phyloP scores from a whole-genome alignment of 306 rosid species.

The Quercus glauca region DNA sequence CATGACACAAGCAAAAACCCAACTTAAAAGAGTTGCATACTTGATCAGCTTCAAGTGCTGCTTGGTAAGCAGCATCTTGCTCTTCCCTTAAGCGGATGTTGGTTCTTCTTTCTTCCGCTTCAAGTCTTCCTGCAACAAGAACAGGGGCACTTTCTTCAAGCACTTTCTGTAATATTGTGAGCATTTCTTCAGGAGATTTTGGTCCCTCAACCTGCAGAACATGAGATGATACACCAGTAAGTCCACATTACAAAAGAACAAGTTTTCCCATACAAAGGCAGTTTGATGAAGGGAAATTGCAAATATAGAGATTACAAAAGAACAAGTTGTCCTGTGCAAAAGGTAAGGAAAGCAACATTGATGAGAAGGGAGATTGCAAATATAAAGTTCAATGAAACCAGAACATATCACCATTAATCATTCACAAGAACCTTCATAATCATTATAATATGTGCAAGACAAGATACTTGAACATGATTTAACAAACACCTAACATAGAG shows the following conservation, averaged over 20 bases:
- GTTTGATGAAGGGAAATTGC: too few species aligned
- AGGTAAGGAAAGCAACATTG: not conserved
- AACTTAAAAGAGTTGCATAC: constrained; percentile 41
- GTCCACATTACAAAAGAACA: constrained; percentile 6
- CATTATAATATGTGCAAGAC: not conserved
- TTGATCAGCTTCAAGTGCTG: constrained; percentile 99
- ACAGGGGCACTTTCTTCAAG: constrained; percentile 89
- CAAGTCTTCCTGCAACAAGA: constrained; percentile 78
- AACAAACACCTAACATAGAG: not conserved
- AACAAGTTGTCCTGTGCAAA: not conserved
- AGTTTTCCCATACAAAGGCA: not conserved
- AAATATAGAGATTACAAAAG: not conserved
- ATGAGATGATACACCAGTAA: constrained; percentile 14
- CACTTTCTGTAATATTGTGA: constrained; percentile 68
- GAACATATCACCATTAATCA: not conserved
- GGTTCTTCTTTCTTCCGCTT: constrained; percentile 86
- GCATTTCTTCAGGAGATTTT: constrained; percentile 86
- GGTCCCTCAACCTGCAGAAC: constrained; percentile 81
- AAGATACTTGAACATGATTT: not conserved
- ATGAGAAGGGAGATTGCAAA: not conserved
- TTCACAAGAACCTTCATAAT: too few species aligned
- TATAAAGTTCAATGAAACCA: not conserved
- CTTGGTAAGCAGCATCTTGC: constrained; percentile 99
- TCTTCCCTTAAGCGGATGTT: constrained; percentile 87
- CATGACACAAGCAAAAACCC: not conserved